phyloP scores from a whole-genome alignment of 2,329 filamentous ascomycete genomes.

The Moelleriella libera region DNA sequence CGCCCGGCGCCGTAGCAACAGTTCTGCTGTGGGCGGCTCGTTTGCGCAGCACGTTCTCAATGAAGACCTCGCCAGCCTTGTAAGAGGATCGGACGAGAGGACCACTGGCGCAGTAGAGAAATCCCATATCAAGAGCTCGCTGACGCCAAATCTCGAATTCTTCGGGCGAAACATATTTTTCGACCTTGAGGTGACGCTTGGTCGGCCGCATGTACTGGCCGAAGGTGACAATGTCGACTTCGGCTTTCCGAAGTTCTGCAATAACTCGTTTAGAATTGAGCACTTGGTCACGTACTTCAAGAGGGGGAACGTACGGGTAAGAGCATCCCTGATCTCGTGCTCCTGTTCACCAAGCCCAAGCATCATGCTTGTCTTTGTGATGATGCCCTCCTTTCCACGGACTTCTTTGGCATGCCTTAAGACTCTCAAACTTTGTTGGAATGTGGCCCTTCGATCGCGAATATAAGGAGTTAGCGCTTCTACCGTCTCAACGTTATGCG shows the following conservation, averaged over 20 bases:
- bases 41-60: conserved; percentile 94
- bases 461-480: conserved; percentile 84
- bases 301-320: conserved; percentile 41
- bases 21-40: conserved; percentile 34
- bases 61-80: conserved; percentile 96
- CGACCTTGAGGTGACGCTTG: conserved; percentile 93
- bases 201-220: conserved; percentile 99
- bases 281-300: neutral
- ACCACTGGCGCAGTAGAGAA: conserved; percentile 90
- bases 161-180: conserved; percentile 85
- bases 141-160: conserved; percentile 86
- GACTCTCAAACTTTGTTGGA: conserved; percentile 71
- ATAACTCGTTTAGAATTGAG: neutral
- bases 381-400: conserved; percentile 51
- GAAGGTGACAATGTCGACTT: conserved; percentile 93
- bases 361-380: conserved; percentile 99
- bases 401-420: conserved; percentile 70
- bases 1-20: conserved; percentile 9
- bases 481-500: conserved; percentile 93
- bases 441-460: conserved; percentile 77
- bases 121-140: conserved; percentile 84
- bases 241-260: conserved; percentile 58
- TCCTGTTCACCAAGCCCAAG: conserved; percentile 88
- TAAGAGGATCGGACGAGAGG: conserved; percentile 90
- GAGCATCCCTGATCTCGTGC: conserved; percentile 64